Percentiles rank a stretch among this genome's conserved stretches.
These are phyloP conservation scores for Macrolepiota dolichaula DNA, from an alignment of 768 basidiomycete genomes.

Conservation along the genomic window DNA sequence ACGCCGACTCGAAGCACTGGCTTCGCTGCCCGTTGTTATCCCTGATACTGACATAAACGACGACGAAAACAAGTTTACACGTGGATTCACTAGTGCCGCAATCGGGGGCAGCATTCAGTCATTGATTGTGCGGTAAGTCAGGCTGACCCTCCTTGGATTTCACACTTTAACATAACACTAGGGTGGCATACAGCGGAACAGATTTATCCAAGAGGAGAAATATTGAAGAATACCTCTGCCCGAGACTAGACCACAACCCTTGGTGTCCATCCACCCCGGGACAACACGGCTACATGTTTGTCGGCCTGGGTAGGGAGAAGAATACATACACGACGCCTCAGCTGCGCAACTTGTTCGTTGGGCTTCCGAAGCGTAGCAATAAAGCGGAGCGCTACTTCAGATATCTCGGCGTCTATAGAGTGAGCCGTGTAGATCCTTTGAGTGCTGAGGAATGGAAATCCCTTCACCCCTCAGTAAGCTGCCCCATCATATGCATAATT, in stretches of 20 bases:
- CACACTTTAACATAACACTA: slow-evolving; percentile 10
- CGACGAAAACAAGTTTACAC: slow-evolving; percentile 31
- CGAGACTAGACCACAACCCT: slow-evolving; percentile 47
- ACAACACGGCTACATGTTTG: slow-evolving; percentile 53
- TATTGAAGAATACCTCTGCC: slow-evolving; percentile 44
- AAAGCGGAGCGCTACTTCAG: slow-evolving; percentile 30
- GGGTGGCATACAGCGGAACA: slow-evolving; percentile 23
- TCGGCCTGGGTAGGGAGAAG: slow-evolving; percentile 46
- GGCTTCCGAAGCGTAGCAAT: slow-evolving; percentile 24
- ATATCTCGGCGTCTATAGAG: slow-evolving; percentile 46
- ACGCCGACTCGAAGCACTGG: slow-evolving; percentile 21
- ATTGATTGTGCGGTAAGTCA: slow-evolving; percentile 32
- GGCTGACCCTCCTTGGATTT: neutral
- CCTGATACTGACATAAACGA: slow-evolving; percentile 20
- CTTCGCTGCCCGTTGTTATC: slow-evolving; percentile 20
- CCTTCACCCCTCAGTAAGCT: slow-evolving; percentile 35
- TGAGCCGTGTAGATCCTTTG: slow-evolving; percentile 37
- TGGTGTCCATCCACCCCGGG: slow-evolving; percentile 51
- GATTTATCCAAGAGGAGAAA: slow-evolving; percentile 26
- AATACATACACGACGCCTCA: slow-evolving; percentile 37
- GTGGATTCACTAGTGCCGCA: slow-evolving; percentile 31
- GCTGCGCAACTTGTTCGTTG: slow-evolving; percentile 43
- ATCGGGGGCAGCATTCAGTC: slow-evolving; percentile 39
- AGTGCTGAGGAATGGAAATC: slow-evolving; percentile 43
- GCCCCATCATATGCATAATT: neutral